These are phyloP conservation scores for Malus asiatica DNA, from an alignment of 306 rosid genomes.

Conservation along the genomic window DNA sequence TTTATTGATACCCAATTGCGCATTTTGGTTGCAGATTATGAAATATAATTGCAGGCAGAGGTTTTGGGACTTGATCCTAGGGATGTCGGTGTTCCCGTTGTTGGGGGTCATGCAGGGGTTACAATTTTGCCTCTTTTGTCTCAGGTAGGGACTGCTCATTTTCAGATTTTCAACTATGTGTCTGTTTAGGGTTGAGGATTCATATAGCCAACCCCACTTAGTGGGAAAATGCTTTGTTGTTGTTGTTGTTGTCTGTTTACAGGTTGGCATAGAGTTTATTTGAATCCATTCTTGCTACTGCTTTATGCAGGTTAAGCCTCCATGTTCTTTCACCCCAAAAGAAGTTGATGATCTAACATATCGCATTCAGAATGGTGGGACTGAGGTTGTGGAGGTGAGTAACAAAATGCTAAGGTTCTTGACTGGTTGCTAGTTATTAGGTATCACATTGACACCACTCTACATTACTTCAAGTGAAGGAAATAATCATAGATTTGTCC, in stretches of 20 bases:
- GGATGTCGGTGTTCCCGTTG: constrained; percentile 91
- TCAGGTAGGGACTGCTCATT: constrained; percentile 47
- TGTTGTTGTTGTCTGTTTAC: background rate
- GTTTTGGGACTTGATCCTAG: constrained; percentile 88
- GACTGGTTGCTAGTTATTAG: background rate
- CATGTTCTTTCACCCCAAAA: constrained; percentile 67
- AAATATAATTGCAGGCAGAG: constrained; percentile 61
- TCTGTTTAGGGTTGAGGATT: background rate
- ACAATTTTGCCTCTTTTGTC: constrained; percentile 94
- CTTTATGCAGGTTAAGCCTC: constrained; percentile 72
- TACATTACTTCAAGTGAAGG: too few species aligned
- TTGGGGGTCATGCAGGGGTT: constrained; percentile 95
- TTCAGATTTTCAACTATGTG: background rate
- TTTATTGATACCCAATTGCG: background rate
- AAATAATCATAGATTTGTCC: background rate
- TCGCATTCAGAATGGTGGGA: constrained; percentile 96
- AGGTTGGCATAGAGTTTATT: background rate
- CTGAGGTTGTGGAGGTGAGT: constrained; percentile 94
- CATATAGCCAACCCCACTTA: too few species aligned
- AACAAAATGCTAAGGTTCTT: background rate
- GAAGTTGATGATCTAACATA: constrained; percentile 77
- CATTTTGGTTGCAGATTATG: background rate
- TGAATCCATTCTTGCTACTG: background rate
- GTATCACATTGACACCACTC: too few species aligned
- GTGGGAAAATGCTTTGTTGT: too few species aligned